These are phyloP conservation scores for Flaveria floridana DNA, from an alignment of 140 eudicot species.

Conservation along the genomic window DNA sequence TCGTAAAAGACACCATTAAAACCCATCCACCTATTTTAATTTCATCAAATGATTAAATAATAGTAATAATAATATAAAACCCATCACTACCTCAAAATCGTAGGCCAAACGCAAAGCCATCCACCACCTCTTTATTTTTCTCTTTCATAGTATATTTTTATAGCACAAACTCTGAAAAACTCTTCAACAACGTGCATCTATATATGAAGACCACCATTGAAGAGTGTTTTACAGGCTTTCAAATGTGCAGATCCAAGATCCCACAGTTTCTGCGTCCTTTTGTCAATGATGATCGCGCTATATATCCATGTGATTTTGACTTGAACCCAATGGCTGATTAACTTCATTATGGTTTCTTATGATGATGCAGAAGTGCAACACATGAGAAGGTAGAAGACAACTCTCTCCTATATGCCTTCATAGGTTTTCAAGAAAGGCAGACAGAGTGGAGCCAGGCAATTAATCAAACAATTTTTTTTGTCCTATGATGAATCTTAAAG, in stretches of 20 bases:
- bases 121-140: slow-evolving; percentile 33
- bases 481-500: slow-evolving; percentile 2
- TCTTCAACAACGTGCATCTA: slow-evolving; percentile 17
- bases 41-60: background rate
- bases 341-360: slow-evolving; percentile 15
- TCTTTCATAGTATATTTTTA: slow-evolving; percentile 10
- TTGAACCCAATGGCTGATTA: slow-evolving; percentile 21
- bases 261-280: slow-evolving; percentile 5
- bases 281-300: slow-evolving; percentile 7
- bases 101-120: slow-evolving; percentile 47
- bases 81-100: slow-evolving; percentile 36
- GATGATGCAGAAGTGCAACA: slow-evolving; percentile 22
- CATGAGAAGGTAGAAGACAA: slow-evolving; percentile 34
- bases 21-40: slow-evolving; percentile 30
- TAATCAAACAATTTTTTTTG: slow-evolving; percentile 7
- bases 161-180: slow-evolving; percentile 21
- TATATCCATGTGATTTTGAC: slow-evolving; percentile 1
- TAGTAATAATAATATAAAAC: background rate
- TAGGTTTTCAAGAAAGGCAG: slow-evolving; percentile 49
- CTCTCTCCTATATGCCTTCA: slow-evolving; percentile 30
- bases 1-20: slow-evolving; percentile 37
- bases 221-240: slow-evolving; percentile 21
- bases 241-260: slow-evolving; percentile 28
- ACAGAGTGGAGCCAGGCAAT: slow-evolving; percentile 89
- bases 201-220: slow-evolving; percentile 30